Conservation (phyloP, 495 filamentous ascomycete species). For the Neurospora cerealis region DNA sequence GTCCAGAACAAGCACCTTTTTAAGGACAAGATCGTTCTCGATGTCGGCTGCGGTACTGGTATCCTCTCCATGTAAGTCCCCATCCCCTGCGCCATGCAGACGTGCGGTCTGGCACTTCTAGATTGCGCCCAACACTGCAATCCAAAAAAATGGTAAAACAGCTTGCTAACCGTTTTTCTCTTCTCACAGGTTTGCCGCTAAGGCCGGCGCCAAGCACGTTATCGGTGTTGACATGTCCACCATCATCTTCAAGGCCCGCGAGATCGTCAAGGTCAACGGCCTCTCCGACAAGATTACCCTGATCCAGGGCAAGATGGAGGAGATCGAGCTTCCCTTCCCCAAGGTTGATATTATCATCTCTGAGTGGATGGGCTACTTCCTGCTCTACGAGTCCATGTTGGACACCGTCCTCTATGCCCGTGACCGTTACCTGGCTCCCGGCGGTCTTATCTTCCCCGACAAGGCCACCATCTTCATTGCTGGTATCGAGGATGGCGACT, state of each 20-base stretch:
- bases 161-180: slow-evolving; percentile 4
- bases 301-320: slow-evolving; percentile 86
- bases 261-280: slow-evolving; percentile 75
- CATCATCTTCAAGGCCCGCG: slow-evolving; percentile 79
- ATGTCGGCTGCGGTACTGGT: slow-evolving; percentile 87
- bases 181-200: slow-evolving; percentile 61
- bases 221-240: slow-evolving; percentile 90
- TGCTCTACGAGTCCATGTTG: slow-evolving; percentile 92
- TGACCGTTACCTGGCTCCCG: slow-evolving; percentile 65
- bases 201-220: slow-evolving; percentile 80
- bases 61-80: slow-evolving; percentile 70
- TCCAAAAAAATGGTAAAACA: neutral
- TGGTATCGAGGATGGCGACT: slow-evolving; percentile 78
- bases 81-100: neutral
- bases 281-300: slow-evolving; percentile 69
- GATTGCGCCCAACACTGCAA: neutral
- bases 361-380: slow-evolving; percentile 96
- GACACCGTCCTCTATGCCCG: slow-evolving; percentile 85
- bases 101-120: neutral
- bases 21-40: slow-evolving; percentile 80
- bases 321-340: slow-evolving; percentile 66
- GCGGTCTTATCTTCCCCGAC: slow-evolving; percentile 83
- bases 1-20: slow-evolving; percentile 90
- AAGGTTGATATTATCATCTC: slow-evolving; percentile 93
- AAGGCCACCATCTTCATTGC: slow-evolving; percentile 81